These are phyloP conservation scores for Neurospora sp. DNA, from an alignment of 495 filamentous ascomycete species.

Conservation along the genomic window DNA sequence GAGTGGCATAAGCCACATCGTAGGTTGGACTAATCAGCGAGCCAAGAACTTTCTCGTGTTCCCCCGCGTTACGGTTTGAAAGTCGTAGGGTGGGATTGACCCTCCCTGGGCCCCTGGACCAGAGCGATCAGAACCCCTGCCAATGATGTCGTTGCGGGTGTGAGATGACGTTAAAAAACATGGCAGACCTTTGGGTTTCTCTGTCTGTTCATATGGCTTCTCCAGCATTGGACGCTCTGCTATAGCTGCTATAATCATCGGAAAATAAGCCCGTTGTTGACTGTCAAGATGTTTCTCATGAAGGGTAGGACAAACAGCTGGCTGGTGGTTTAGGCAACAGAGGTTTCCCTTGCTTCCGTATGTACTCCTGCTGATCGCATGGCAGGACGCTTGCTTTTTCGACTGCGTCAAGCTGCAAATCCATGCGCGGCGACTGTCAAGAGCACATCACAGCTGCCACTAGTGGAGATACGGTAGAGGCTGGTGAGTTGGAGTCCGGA, in stretches of 20 bases:
- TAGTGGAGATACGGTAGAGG: background rate
- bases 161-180: slow-evolving; percentile 6
- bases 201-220: slow-evolving; percentile 3
- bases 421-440: background rate
- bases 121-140: slow-evolving; percentile 8
- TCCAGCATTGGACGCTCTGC: background rate
- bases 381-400: background rate
- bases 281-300: background rate
- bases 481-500: background rate
- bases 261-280: background rate
- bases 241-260: background rate
- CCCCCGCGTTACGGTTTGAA: background rate
- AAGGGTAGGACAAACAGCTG: background rate
- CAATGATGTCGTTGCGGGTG: slow-evolving; percentile 15
- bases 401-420: background rate
- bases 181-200: slow-evolving; percentile 2
- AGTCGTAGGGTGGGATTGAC: background rate
- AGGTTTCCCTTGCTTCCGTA: background rate
- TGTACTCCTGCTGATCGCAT: background rate
- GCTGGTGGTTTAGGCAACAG: background rate
- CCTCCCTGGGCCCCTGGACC: background rate
- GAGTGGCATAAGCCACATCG: background rate
- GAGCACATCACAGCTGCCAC: background rate
- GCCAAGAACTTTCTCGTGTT: background rate
- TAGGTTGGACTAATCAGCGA: background rate